Evolutionary conservation across 306 rosid genomes (phyloP), one percentile per base, ranked within the genome.

Genomic region (Cucurbita pepo): DNA sequence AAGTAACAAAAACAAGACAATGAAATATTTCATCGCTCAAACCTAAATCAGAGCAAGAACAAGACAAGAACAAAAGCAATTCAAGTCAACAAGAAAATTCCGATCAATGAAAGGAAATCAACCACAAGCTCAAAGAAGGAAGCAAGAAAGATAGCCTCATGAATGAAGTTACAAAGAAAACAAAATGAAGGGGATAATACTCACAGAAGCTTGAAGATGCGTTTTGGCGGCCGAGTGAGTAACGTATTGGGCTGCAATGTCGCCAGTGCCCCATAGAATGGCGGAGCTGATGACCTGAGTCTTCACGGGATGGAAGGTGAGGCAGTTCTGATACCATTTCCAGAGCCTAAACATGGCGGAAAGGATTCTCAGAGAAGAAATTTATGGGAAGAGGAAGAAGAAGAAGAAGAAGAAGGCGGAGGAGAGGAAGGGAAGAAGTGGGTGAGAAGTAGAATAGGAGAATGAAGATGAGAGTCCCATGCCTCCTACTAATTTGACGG

Each of bases 301-400:
- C 83, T 86, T 86, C 38, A 91, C 84, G 2, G 97, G 97, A 61
- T 89, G 90, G 56, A 82, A 52, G 10, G 93, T 65, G 6, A 91
- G 92, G 30, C 88, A 81, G 38, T 77, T 83, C 75, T 85, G 89
- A 77, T 91, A 91, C 97, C 97, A 89, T 3, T 86, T 87, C 97
- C 97, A 91, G 19, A 81, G 56, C 82, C 66, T 82, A 79, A 87
- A 10, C 65, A 87, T 80, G 60, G 19, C 18, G 25, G 11, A 73
- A 62, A 43, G 16, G 43, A 73, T 19, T 41, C n/a, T 18, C 18
- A 71, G 51, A 52, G 52, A 37, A 44, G 61, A 71, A 53, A 14
- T 5, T 10, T 64, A 41, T 21, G 11, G 70, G 36, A 44, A 44
- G 19, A 65, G 10, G 12, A 21, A 41, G 53, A 30, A 30, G 16